Evolutionary conservation across 495 filamentous ascomycete species (phyloP).

Genomic region (Aspergillus egyptiacus): DNA sequence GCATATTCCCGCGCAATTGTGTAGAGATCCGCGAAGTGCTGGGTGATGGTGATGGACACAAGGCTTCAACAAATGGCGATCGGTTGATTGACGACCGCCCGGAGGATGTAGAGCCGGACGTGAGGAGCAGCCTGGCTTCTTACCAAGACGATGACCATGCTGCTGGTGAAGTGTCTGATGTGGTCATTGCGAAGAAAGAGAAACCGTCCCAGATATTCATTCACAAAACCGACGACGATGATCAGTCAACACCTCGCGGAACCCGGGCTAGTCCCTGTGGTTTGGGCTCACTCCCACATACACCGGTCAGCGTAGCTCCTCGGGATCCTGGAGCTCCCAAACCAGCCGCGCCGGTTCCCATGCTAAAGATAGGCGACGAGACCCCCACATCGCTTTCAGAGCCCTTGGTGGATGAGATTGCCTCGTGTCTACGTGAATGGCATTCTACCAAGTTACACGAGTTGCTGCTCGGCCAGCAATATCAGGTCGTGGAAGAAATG

Average conservation of each 20-base stretch:
- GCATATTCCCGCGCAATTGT: conserved; percentile 90
- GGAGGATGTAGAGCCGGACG: conserved; percentile 15
- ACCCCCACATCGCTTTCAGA: conserved; percentile 82
- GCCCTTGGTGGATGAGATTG: conserved; percentile 94
- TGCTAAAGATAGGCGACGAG: conserved; percentile 96
- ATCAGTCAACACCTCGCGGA: conserved; percentile 29
- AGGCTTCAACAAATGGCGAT: conserved; percentile 30
- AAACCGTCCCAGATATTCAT: conserved; percentile 41
- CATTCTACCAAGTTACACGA: conserved; percentile 96
- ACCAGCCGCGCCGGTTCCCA: conserved; percentile 87
- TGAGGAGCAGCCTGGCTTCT: conserved; percentile 27
- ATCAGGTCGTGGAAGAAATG: conserved; percentile 73
- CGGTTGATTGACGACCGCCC: conserved; percentile 23
- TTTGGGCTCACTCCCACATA: conserved; percentile 30
- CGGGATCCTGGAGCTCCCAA: conserved; percentile 56
- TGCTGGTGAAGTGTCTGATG: conserved; percentile 32
- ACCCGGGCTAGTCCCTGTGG: conserved; percentile 20
- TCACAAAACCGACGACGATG: conserved; percentile 32
- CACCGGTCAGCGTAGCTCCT: conserved; percentile 32
- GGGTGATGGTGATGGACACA: conserved; percentile 48
- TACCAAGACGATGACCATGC: conserved; percentile 26
- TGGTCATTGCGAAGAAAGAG: conserved; percentile 37
- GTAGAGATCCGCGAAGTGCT: conserved; percentile 79
- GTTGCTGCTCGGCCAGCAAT: conserved; percentile 75
- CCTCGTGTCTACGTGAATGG: conserved; percentile 94